These are phyloP conservation scores for Zizania latifolia DNA, from an alignment of 176 grass and related monocot species.

Conservation along the genomic window DNA sequence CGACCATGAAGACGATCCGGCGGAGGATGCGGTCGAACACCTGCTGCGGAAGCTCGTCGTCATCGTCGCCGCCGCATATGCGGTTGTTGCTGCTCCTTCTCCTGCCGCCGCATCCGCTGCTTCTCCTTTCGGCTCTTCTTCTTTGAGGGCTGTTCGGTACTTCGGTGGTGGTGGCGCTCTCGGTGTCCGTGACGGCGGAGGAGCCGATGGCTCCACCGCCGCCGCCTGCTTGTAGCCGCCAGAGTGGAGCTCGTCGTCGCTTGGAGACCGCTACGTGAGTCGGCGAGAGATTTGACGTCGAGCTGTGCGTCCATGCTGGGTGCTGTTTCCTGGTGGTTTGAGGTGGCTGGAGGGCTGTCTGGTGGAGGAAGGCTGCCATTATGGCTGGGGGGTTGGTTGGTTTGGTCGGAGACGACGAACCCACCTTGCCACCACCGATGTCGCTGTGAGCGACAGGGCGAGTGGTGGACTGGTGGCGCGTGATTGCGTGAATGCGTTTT, in stretches of 20 bases:
- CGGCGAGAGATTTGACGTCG: not conserved
- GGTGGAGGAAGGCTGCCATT: conserved; percentile 53
- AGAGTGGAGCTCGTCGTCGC: not conserved
- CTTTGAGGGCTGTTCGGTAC: not conserved
- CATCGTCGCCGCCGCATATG: not conserved
- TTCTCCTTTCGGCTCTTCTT: conserved; percentile 27
- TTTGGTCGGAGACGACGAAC: not conserved
- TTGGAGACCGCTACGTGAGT: not conserved
- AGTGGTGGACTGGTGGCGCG: too few relatives aligned
- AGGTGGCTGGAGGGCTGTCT: conserved; percentile 8
- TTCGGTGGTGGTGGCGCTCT: not conserved
- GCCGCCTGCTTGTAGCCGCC: conserved; percentile 12
- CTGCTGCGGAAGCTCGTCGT: conserved; percentile 62
- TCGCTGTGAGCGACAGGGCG: too few relatives aligned
- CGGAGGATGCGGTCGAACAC: conserved; percentile 75
- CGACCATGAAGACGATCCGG: conserved; percentile 57
- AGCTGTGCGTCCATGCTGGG: not conserved
- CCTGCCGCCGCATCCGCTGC: conserved; percentile 2
- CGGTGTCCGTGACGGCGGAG: conserved; percentile 29
- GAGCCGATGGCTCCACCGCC: conserved; percentile 25
- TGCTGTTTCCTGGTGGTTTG: not conserved
- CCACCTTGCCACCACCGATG: too few relatives aligned
- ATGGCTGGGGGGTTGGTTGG: not conserved
- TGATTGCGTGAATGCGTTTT: not conserved
- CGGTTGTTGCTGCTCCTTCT: conserved; percentile 7